These are phyloP conservation scores for Cicer arietinum DNA, from an alignment of 306 rosid species.

Conservation along the genomic window DNA sequence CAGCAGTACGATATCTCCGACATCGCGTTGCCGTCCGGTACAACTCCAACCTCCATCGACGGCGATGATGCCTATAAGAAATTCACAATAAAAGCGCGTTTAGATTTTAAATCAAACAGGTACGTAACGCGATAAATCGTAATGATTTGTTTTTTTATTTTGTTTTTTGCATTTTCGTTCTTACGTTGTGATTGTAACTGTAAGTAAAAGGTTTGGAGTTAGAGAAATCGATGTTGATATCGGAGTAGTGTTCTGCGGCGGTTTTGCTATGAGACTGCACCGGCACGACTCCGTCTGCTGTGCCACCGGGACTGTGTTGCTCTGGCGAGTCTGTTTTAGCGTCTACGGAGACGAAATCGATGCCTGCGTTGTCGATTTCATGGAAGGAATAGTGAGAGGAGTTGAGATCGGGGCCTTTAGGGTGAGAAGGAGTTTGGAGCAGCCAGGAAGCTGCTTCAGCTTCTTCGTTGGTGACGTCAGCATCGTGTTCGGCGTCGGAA, in stretches of 20 bases:
- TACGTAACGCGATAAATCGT: background rate
- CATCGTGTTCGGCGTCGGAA: slow-evolving; percentile 51
- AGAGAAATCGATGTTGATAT: slow-evolving; percentile 50
- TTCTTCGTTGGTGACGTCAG: slow-evolving; percentile 61
- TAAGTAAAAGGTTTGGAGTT: slow-evolving; percentile 54
- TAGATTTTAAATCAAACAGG: slow-evolving; percentile 2
- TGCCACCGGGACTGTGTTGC: slow-evolving; percentile 11
- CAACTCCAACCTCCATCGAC: slow-evolving; percentile 82
- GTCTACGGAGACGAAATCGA: slow-evolving; percentile 4
- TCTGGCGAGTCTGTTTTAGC: slow-evolving; percentile 20
- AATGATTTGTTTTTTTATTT: background rate
- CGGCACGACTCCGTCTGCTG: slow-evolving; percentile 82
- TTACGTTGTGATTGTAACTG: slow-evolving; percentile 41
- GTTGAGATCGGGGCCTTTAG: slow-evolving; percentile 36
- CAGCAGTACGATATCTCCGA: slow-evolving; percentile 63
- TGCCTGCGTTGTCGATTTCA: slow-evolving; percentile 6
- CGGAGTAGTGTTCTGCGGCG: slow-evolving; percentile 6
- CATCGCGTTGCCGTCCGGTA: slow-evolving; percentile 73
- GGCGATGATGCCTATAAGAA: slow-evolving; percentile 74
- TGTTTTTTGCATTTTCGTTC: background rate
- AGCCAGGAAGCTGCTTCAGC: slow-evolving; percentile 98
- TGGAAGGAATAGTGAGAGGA: slow-evolving; percentile 7
- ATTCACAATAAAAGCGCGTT: background rate
- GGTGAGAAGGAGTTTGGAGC: slow-evolving; percentile 57
- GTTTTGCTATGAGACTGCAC: slow-evolving; percentile 51